Base-by-base conservation (phyloP, 2,329 filamentous ascomycete genomes). In the Coleophoma eucalyptorum region DNA sequence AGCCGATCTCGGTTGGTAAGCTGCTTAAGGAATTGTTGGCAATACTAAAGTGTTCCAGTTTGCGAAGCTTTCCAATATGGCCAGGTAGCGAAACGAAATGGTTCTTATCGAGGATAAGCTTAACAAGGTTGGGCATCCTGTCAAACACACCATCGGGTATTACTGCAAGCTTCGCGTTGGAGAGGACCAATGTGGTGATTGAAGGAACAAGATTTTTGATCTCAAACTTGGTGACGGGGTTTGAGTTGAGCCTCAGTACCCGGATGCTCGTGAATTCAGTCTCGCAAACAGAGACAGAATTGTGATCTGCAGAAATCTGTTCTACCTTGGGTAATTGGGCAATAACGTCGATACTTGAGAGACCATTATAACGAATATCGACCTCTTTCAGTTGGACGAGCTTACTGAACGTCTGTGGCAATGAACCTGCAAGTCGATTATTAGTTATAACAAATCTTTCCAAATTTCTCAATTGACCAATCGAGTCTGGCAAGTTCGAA, bases 361-460 rank as follows among this genome's bases (percentile, higher is more conserved):
- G 89, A 16, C 81, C 79, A 65, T 99, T 99, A 75, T 95, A 97
- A 56, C 96, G 90, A 57, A 96, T 86, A 68, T 99, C 94, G 41
- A 99, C 83, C 69, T 97, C 93, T 55, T 90, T 90, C 48, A 99
- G 74, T 62, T 81, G 95, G 43, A 79, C 72, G 7, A 97, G 73
- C n/a, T 87, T 77, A 54, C 76, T 80, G 63, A 97, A 89, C 0
- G 83, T 80, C 1, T 80, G 72, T 8, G 91, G 89, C 34, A 97
- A 83, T 6, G 84, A 77, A 3, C 89, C 89, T 18, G 81, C 79
- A 13, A 99, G 74, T 54, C 88, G 86, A 69, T 99, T 99, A 72
- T 99, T 99, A 2, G 94, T 97, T 59, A 96, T 93, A 72, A 94
- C 90, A 31, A 99, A 80, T 56, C 92, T 85, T 69, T 97, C 94